These are phyloP conservation scores for Parasarocladium wereldwijsianum DNA, from an alignment of 2,329 filamentous ascomycete species.

Conservation along the genomic window DNA sequence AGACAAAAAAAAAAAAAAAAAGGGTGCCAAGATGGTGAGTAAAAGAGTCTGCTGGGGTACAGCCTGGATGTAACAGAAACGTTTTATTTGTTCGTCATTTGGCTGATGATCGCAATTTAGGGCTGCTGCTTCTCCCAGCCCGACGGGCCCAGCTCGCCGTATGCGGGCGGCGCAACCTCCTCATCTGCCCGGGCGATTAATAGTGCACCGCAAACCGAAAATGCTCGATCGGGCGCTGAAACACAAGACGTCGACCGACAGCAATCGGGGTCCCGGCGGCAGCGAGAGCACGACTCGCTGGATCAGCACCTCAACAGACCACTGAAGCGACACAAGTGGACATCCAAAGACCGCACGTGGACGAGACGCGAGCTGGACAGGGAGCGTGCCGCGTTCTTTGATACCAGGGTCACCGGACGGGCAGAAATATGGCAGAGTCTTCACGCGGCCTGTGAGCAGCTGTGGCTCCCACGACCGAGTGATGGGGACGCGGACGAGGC, in stretches of 20 bases:
- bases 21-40: no score
- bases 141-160: slow-evolving; percentile 37
- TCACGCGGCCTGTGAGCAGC: slow-evolving; percentile 47
- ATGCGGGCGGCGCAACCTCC: slow-evolving; percentile 32
- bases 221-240: slow-evolving; percentile 11
- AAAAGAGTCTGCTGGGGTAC: no score
- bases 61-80: no score
- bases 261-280: slow-evolving; percentile 12
- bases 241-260: slow-evolving; percentile 9
- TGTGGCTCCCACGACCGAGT: slow-evolving; percentile 36
- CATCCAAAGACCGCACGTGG: slow-evolving; percentile 49
- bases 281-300: slow-evolving; percentile 27
- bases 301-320: slow-evolving; percentile 57
- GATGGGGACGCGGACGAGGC: slow-evolving; percentile 22
- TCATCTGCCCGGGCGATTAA: slow-evolving; percentile 41
- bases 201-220: slow-evolving; percentile 17
- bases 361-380: slow-evolving; percentile 51
- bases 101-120: slow-evolving; percentile 23
- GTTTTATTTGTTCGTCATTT: no score
- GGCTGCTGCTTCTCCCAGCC: slow-evolving; percentile 44
- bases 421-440: slow-evolving; percentile 71
- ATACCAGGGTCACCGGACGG: slow-evolving; percentile 68
- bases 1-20: no score
- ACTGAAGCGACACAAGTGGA: slow-evolving; percentile 49
- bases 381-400: slow-evolving; percentile 76